phyloP scores from a whole-genome alignment of 2,329 filamentous ascomycete genomes.

The Ascochyta clinopodiicola region DNA sequence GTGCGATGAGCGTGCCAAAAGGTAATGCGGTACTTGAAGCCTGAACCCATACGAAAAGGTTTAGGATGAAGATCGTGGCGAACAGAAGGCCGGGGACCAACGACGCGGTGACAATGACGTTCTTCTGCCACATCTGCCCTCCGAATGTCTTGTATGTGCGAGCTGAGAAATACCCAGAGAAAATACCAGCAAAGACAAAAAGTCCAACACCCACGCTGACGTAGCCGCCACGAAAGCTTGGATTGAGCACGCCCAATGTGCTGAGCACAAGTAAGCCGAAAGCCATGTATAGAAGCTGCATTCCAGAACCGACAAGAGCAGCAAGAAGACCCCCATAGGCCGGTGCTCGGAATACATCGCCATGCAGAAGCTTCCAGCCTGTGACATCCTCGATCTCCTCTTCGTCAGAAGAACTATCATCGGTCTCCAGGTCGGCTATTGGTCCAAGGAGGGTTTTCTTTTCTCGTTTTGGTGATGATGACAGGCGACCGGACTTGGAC shows the following conservation, averaged over 20 bases:
- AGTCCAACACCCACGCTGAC: constrained; percentile 82
- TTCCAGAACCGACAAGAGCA: constrained; percentile 82
- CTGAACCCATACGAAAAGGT: constrained; percentile 89
- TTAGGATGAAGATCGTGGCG: constrained; percentile 76
- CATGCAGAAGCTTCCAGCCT: constrained; percentile 87
- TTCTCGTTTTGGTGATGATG: constrained; percentile 56
- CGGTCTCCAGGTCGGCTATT: constrained; percentile 61
- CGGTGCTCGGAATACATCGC: constrained; percentile 84
- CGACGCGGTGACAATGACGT: constrained; percentile 74
- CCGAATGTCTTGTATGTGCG: constrained; percentile 84
- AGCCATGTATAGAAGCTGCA: constrained; percentile 85
- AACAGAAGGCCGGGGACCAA: constrained; percentile 83
- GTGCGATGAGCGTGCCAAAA: constrained; percentile 76
- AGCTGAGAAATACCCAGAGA: constrained; percentile 87
- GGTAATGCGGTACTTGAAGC: constrained; percentile 87
- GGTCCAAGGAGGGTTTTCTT: constrained; percentile 68
- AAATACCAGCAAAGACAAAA: constrained; percentile 81
- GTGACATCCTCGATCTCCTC: constrained; percentile 79
- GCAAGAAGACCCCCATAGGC: constrained; percentile 74
- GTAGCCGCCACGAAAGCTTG: constrained; percentile 88
- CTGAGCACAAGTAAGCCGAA: constrained; percentile 74
- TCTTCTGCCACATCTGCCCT: constrained; percentile 75
- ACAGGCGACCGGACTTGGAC: constrained; percentile 42
- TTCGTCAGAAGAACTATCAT: constrained; percentile 69
- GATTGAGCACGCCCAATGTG: constrained; percentile 79